These are phyloP conservation scores for Phytophthora hybrid DNA, from an alignment of 352 stramenopile genomes.

Conservation along the genomic window DNA sequence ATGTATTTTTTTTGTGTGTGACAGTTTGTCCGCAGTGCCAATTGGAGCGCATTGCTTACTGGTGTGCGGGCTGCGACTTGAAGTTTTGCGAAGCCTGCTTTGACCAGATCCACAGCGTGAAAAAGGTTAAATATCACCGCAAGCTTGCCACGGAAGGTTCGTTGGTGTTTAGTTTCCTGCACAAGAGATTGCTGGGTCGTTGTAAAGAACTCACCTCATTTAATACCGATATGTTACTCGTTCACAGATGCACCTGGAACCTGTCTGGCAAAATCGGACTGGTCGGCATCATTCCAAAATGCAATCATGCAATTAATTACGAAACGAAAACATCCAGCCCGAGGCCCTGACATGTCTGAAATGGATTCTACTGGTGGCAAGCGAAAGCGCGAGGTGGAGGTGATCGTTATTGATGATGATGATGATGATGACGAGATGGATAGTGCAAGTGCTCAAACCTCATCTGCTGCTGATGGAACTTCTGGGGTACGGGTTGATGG, in stretches of 20 bases:
- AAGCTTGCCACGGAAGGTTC: conserved; percentile 56
- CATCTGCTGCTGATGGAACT: conserved; percentile 2
- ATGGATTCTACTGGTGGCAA: conserved; percentile 35
- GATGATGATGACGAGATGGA: conserved; percentile 27
- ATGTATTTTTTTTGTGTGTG: conserved; percentile 8
- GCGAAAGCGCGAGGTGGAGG: conserved; percentile 64
- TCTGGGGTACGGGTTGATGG: background rate
- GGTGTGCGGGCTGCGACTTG: conserved; percentile 69
- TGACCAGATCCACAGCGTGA: conserved; percentile 54
- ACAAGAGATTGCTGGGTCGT: too few relatives aligned
- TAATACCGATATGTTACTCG: too few relatives aligned
- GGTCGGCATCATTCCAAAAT: conserved; percentile 54
- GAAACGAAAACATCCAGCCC: conserved; percentile 13
- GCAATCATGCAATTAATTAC: conserved; percentile 50
- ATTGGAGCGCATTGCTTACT: conserved; percentile 48
- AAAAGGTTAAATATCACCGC: conserved; percentile 41
- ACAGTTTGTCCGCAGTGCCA: conserved; percentile 75
- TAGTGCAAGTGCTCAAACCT: background rate
- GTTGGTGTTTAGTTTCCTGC: background rate
- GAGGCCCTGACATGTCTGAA: background rate
- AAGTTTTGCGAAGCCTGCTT: conserved; percentile 73
- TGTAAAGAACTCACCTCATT: too few relatives aligned
- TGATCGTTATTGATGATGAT: conserved; percentile 69
- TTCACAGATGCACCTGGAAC: conserved; percentile 49
- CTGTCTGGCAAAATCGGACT: conserved; percentile 50